Percentiles rank a stretch among this genome's conserved stretches.
Conservation (phyloP, 2,329 filamentous ascomycete genomes). For the Epichloe baconii region DNA sequence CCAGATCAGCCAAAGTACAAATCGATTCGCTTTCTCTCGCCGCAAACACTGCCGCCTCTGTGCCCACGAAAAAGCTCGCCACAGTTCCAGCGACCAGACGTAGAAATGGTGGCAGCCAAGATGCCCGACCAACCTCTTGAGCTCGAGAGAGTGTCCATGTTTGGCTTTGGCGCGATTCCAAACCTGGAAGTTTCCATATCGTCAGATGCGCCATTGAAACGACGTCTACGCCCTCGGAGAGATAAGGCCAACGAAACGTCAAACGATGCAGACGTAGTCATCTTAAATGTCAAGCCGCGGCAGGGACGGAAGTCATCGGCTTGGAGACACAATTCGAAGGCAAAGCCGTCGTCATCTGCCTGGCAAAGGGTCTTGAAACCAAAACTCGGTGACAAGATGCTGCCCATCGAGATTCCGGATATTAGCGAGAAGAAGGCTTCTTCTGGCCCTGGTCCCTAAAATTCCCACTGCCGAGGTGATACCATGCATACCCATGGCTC, state of each 20-base stretch:
- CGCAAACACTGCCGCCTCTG: slow-evolving; percentile 4
- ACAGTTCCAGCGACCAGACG: slow-evolving; percentile 3
- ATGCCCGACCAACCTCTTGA: slow-evolving; percentile 3
- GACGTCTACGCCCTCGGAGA: slow-evolving; percentile 5
- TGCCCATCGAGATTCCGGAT: slow-evolving; percentile 1
- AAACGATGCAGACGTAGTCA: background rate
- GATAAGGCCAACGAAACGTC: background rate
- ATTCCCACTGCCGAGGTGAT: too few relatives aligned
- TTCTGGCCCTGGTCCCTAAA: background rate
- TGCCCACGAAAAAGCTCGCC: slow-evolving; percentile 1
- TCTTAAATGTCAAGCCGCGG: background rate
- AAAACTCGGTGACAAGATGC: background rate
- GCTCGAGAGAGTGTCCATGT: slow-evolving; percentile 6
- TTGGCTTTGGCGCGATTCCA: slow-evolving; percentile 10
- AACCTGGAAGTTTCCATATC: slow-evolving; percentile 6
- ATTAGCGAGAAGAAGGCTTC: background rate
- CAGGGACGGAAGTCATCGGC: background rate
- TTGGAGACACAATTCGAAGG: background rate
- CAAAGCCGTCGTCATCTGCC: background rate
- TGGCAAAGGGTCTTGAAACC: background rate
- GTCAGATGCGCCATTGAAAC: slow-evolving; percentile 4
- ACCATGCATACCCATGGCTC: too few relatives aligned
- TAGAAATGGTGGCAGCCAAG: slow-evolving; percentile 8
- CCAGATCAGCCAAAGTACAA: background rate
- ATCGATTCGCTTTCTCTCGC: slow-evolving; percentile 2